Evolutionary conservation across 2,329 filamentous ascomycete genomes (phyloP).

Genomic region (Hysterium pulicare): DNA sequence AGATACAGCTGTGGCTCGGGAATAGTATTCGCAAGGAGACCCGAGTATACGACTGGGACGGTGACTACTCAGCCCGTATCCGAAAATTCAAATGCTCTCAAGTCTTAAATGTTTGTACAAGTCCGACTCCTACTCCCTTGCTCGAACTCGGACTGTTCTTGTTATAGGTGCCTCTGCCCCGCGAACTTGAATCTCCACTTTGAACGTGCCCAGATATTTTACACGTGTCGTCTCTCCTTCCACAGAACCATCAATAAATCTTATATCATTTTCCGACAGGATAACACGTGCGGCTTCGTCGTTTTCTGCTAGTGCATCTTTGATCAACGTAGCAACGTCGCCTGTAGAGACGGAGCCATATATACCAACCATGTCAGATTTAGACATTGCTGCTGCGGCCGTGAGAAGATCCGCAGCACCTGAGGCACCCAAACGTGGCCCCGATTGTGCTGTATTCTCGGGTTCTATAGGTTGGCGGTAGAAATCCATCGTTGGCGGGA

Average conservation of each 20-base stretch:
- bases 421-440: conserved; percentile 31
- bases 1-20: no score
- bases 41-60: no score
- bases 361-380: conserved; percentile 35
- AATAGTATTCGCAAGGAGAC: no score
- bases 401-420: conserved; percentile 34
- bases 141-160: conserved; percentile 31
- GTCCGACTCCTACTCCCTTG: conserved; percentile 20
- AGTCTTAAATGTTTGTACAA: no score
- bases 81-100: background rate
- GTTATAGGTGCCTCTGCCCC: conserved; percentile 40
- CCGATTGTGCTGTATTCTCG: conserved; percentile 21
- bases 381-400: conserved; percentile 29
- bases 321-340: conserved; percentile 51
- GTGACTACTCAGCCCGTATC: no score
- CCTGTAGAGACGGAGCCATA: conserved; percentile 55
- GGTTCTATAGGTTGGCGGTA: conserved; percentile 43
- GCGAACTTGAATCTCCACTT: conserved; percentile 50
- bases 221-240: conserved; percentile 43
- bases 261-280: conserved; percentile 49
- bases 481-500: conserved; percentile 49
- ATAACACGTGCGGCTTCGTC: conserved; percentile 51
- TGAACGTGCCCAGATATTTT: conserved; percentile 53
- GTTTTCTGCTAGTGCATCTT: conserved; percentile 48
- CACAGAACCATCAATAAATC: conserved; percentile 42